Evolutionary conservation across 352 stramenopile species (phyloP).

Genomic region (Phytophthora agathidicida): DNA sequence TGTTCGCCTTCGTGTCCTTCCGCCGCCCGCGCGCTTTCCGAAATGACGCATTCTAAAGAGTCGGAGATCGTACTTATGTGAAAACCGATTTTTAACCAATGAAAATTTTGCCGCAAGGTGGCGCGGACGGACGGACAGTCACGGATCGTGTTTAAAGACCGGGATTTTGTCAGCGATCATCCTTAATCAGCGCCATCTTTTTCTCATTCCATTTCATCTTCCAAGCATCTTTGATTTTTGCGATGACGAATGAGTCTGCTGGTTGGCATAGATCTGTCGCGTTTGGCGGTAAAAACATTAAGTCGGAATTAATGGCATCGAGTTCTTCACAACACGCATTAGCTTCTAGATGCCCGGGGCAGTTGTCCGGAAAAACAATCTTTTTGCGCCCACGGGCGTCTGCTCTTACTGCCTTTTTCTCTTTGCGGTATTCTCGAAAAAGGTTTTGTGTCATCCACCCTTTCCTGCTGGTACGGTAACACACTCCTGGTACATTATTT

Average conservation of each 20-base stretch:
- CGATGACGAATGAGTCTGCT: slow-evolving; percentile 41
- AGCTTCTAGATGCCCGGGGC: slow-evolving; percentile 9
- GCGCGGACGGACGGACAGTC: no score
- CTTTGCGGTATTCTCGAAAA: slow-evolving; percentile 25
- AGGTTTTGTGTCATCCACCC: no score
- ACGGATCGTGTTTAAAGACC: no score
- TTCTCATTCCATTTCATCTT: slow-evolving; percentile 32
- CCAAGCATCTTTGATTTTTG: slow-evolving; percentile 36
- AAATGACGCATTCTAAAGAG: no score
- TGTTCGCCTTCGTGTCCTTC: no score
- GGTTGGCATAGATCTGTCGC: no score
- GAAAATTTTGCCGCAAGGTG: no score
- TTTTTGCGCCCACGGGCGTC: slow-evolving; percentile 19
- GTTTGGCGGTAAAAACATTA: slow-evolving; percentile 18
- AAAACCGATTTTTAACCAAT: no score
- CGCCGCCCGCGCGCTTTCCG: no score
- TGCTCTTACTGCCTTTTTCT: slow-evolving; percentile 1
- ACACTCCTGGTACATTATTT: background rate
- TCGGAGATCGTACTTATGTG: no score
- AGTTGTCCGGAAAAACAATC: slow-evolving; percentile 29
- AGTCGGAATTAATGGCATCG: background rate
- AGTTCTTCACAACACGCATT: slow-evolving; percentile 8
- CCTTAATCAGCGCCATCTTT: slow-evolving; percentile 31
- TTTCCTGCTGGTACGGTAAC: background rate
- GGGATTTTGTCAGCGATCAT: slow-evolving; percentile 24